These are phyloP conservation scores for Rhynchospora tenuis DNA, from an alignment of 176 grass and related monocot genomes.

Conservation along the genomic window DNA sequence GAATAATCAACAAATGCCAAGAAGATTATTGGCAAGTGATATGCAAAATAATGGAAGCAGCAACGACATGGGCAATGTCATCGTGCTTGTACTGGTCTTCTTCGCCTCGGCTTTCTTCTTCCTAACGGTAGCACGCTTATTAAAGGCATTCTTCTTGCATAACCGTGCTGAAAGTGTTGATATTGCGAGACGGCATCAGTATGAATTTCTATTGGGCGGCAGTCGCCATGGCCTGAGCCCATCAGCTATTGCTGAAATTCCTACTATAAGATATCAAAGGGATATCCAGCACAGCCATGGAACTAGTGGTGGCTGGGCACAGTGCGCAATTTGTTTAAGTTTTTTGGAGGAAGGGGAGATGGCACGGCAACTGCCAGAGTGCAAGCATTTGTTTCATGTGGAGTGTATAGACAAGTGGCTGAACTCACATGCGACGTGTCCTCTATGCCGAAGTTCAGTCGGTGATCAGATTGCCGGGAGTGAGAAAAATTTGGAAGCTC, in stretches of 20 bases:
- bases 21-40: not conserved
- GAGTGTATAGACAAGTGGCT: conserved; percentile 63
- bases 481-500: not conserved
- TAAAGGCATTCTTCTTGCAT: conserved; percentile 11
- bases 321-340: conserved; percentile 50
- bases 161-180: not conserved
- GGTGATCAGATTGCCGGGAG: not conserved
- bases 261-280: conserved; percentile 26
- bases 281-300: not conserved
- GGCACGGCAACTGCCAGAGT: conserved; percentile 39
- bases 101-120: conserved; percentile 31
- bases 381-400: conserved; percentile 47
- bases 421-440: conserved; percentile 43
- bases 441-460: conserved; percentile 35
- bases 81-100: conserved; percentile 36
- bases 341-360: conserved; percentile 31
- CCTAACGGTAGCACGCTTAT: conserved; percentile 18
- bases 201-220: not conserved
- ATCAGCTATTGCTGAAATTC: conserved; percentile 36
- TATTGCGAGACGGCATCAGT: not conserved
- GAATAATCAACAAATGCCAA: not conserved
- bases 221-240: conserved; percentile 14
- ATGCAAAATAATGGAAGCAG: not conserved
- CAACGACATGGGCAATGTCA: conserved; percentile 24
- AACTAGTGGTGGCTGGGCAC: conserved; percentile 14